phyloP scores from a whole-genome alignment of 345 rosid species.

The Adansonia digitata region DNA sequence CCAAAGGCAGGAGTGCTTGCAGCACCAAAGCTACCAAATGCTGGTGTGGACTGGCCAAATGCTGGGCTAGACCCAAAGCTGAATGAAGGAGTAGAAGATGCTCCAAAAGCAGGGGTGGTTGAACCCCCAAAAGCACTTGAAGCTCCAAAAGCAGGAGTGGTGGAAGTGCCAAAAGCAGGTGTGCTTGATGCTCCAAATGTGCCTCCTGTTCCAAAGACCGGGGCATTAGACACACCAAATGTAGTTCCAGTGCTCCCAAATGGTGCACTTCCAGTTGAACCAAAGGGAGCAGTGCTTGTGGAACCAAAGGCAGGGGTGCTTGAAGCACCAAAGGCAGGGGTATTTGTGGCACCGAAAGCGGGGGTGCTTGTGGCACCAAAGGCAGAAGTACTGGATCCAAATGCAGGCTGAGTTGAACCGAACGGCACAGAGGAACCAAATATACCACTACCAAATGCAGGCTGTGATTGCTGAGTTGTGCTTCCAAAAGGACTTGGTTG shows the following conservation, averaged over 20 bases:
- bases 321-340: constrained; percentile 54
- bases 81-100: constrained; percentile 51
- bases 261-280: constrained; percentile 13
- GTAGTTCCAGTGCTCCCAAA: constrained; percentile 33
- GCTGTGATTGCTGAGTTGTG: constrained; percentile 61
- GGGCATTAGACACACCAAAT: constrained; percentile 37
- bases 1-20: too few species aligned
- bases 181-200: constrained; percentile 41
- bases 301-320: constrained; percentile 44
- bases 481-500: constrained; percentile 61
- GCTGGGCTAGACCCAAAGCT: constrained; percentile 60
- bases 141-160: constrained; percentile 33
- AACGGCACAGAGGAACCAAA: constrained; percentile 68
- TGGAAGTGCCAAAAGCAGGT: constrained; percentile 42
- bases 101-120: background rate
- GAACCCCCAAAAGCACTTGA: background rate
- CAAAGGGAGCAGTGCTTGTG: constrained; percentile 39
- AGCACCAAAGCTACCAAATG: constrained; percentile 41
- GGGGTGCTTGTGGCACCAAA: constrained; percentile 44
- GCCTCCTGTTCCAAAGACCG: constrained; percentile 44
- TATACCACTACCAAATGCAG: constrained; percentile 54
- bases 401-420: constrained; percentile 58
- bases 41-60: constrained; percentile 69
- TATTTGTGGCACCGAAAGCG: constrained; percentile 42
- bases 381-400: constrained; percentile 52